Conservation (phyloP, 2,329 filamentous ascomycete species). For the Beauveria scarabaeidicola region DNA sequence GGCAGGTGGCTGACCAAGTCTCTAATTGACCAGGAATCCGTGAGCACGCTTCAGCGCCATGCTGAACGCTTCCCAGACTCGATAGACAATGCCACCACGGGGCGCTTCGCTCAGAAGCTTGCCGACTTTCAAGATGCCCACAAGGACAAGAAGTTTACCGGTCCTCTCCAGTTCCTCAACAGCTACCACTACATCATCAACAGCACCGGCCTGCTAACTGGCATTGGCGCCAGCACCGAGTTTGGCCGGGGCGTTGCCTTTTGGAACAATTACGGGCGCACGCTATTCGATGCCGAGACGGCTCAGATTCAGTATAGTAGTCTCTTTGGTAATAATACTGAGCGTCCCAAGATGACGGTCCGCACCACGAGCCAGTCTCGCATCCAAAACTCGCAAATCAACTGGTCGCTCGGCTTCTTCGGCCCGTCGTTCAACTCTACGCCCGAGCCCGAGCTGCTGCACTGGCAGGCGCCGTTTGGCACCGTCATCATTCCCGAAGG, state of each 20-base stretch:
- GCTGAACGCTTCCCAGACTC: constrained; percentile 40
- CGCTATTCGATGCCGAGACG: constrained; percentile 39
- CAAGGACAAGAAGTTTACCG: constrained; percentile 27
- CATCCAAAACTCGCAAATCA: constrained; percentile 46
- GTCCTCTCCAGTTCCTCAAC: constrained; percentile 45
- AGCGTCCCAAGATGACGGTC: constrained; percentile 39
- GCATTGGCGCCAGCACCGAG: constrained; percentile 40
- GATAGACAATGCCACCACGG: constrained; percentile 41
- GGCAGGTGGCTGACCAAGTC: background rate
- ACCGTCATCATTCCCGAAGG: constrained; percentile 58
- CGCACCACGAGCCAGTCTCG: constrained; percentile 45
- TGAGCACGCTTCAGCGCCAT: constrained; percentile 46
- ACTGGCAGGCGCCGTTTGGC: constrained; percentile 34
- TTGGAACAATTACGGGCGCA: constrained; percentile 46
- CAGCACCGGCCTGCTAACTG: constrained; percentile 34
- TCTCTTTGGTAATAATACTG: constrained; percentile 34
- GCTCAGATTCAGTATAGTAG: constrained; percentile 41
- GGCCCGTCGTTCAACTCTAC: constrained; percentile 33
- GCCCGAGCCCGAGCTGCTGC: constrained; percentile 29
- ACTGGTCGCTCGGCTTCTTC: constrained; percentile 45
- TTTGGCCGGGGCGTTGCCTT: constrained; percentile 41
- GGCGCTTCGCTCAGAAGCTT: constrained; percentile 40
- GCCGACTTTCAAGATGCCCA: constrained; percentile 31
- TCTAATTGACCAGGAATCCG: constrained; percentile 27
- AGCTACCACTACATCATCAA: constrained; percentile 39